A percentile compares a stretch with the other conserved stretches of the same genome.
phyloP scores from a whole-genome alignment of 306 rosid species.

The Acacia confusa region DNA sequence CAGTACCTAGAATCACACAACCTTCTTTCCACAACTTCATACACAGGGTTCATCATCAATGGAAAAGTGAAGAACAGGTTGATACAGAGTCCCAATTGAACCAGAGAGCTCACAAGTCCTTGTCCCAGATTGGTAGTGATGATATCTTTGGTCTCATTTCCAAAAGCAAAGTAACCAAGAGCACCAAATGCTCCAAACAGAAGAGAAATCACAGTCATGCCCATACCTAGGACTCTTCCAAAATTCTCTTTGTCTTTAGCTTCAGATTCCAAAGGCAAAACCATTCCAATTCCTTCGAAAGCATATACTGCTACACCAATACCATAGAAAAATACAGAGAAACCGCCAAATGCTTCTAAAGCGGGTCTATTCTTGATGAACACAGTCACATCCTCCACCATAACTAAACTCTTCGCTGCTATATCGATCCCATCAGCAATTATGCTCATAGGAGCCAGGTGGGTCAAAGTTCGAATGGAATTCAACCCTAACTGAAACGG shows the following conservation, averaged over 20 bases:
- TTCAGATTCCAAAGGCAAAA: slow-evolving; percentile 68
- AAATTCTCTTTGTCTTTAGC: slow-evolving; percentile 58
- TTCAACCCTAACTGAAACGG: slow-evolving; percentile 73
- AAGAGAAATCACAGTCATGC: slow-evolving; percentile 56
- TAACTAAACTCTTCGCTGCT: slow-evolving; percentile 58
- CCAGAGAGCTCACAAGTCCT: slow-evolving; percentile 54
- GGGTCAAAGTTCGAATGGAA: slow-evolving; percentile 63
- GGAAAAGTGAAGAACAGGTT: slow-evolving; percentile 71
- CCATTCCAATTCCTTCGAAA: slow-evolving; percentile 75
- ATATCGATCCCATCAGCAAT: slow-evolving; percentile 67
- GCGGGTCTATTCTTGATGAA: slow-evolving; percentile 42
- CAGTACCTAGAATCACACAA: slow-evolving; percentile 51
- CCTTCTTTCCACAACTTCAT: slow-evolving; percentile 69
- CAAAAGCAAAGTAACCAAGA: slow-evolving; percentile 76
- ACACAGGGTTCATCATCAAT: slow-evolving; percentile 83
- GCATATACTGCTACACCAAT: slow-evolving; percentile 77
- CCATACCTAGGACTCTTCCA: slow-evolving; percentile 53
- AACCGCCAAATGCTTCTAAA: slow-evolving; percentile 56
- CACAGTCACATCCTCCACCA: slow-evolving; percentile 61
- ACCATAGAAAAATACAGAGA: slow-evolving; percentile 63
- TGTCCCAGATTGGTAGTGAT: slow-evolving; percentile 69
- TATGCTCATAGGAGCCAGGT: slow-evolving; percentile 73
- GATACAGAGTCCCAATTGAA: slow-evolving; percentile 62
- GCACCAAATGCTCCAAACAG: slow-evolving; percentile 66
- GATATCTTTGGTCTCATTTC: slow-evolving; percentile 68